Conservation (phyloP, 768 basidiomycete genomes). For the Astraeus odoratus region DNA sequence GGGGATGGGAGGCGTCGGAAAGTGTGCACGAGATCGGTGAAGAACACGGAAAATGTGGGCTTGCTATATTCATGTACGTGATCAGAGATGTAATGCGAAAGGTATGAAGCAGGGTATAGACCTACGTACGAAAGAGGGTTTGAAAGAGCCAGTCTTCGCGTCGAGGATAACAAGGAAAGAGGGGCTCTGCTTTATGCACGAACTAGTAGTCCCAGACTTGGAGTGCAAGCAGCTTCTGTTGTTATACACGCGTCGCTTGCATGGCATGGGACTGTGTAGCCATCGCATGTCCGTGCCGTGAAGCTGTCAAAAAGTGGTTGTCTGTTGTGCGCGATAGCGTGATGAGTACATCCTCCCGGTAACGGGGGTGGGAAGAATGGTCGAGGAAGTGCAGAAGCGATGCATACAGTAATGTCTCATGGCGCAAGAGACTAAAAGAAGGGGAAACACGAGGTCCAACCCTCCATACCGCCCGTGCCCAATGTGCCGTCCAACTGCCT, state of each 20-base stretch:
- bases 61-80: conserved; percentile 37
- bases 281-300: conserved; percentile 40
- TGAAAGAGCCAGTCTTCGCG: neutral
- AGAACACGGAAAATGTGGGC: conserved; percentile 42
- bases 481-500: conserved; percentile 31
- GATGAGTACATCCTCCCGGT: too few species aligned
- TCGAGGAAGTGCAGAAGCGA: too few species aligned
- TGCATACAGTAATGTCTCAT: too few species aligned
- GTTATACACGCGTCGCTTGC: conserved; percentile 34
- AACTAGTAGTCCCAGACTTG: conserved; percentile 59
- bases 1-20: conserved; percentile 29
- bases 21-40: conserved; percentile 37
- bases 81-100: conserved; percentile 49
- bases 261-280: conserved; percentile 40
- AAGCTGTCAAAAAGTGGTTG: conserved; percentile 49
- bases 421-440: neutral
- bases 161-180: neutral
- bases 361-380: too few species aligned
- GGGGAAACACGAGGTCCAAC: conserved; percentile 30
- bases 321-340: too few species aligned
- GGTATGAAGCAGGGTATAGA: neutral
- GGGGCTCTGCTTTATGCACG: conserved; percentile 11
- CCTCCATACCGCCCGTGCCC: conserved; percentile 33
- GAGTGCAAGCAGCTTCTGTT: conserved; percentile 41
- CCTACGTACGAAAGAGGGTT: neutral